These are phyloP conservation scores for Malassezia equina DNA, from an alignment of 1,284 basidiomycete genomes.

Conservation along the genomic window DNA sequence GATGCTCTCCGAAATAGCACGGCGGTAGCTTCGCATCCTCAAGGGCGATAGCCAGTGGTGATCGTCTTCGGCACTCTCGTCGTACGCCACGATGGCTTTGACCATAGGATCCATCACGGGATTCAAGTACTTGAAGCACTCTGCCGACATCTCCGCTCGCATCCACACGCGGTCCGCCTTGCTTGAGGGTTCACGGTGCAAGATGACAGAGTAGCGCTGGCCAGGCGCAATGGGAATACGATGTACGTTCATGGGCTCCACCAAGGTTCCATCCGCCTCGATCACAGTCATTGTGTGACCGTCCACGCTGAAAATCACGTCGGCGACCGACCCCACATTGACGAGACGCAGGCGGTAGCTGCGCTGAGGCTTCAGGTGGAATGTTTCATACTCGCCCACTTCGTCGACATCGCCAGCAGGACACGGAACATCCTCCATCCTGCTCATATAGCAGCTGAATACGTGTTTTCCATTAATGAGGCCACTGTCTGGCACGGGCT, in stretches of 20 bases:
- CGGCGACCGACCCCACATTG: slow-evolving; percentile 23
- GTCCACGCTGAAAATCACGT: slow-evolving; percentile 50
- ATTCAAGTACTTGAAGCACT: slow-evolving; percentile 48
- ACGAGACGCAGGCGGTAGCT: slow-evolving; percentile 56
- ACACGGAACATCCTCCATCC: slow-evolving; percentile 3
- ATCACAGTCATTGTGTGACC: slow-evolving; percentile 52
- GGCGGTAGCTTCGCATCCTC: not conserved
- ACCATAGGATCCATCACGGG: slow-evolving; percentile 48
- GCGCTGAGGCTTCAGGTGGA: slow-evolving; percentile 40
- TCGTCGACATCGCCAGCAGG: slow-evolving; percentile 5
- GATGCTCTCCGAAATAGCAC: slow-evolving; percentile 16
- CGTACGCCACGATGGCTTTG: slow-evolving; percentile 48
- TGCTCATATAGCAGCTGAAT: slow-evolving; percentile 38
- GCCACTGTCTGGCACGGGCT: slow-evolving; percentile 50
- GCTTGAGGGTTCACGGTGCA: slow-evolving; percentile 46
- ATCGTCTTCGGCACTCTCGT: slow-evolving; percentile 1
- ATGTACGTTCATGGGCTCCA: slow-evolving; percentile 49
- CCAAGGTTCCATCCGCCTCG: slow-evolving; percentile 52
- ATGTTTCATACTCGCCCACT: slow-evolving; percentile 16
- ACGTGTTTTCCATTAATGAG: slow-evolving; percentile 55
- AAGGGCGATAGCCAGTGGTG: slow-evolving; percentile 7
- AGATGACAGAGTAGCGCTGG: slow-evolving; percentile 53
- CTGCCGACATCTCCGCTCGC: slow-evolving; percentile 47
- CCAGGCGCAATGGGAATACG: slow-evolving; percentile 50
- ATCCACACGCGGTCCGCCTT: slow-evolving; percentile 11